Evolutionary conservation across 192 early-diverging fungal genomes (phyloP).

Genomic region (Pilobolus umbonatus): DNA sequence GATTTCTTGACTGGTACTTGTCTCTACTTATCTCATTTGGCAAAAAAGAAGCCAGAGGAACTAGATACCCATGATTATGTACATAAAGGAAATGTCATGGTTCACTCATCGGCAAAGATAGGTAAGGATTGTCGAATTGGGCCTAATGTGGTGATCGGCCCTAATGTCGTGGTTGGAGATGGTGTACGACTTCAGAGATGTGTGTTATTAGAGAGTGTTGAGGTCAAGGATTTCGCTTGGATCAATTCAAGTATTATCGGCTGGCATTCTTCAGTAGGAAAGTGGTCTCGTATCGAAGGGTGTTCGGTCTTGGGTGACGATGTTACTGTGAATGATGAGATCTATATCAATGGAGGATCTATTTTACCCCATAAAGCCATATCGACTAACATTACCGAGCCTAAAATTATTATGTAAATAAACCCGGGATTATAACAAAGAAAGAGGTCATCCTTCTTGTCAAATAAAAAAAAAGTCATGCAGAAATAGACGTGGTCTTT

Average conservation of each 20-base stretch:
- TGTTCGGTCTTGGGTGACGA: slow-evolving; percentile 96
- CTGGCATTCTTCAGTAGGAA: slow-evolving; percentile 92
- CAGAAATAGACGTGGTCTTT: too few species aligned
- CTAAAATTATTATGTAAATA: slow-evolving; percentile 91
- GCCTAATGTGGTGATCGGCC: slow-evolving; percentile 95
- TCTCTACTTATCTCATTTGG: slow-evolving; percentile 82
- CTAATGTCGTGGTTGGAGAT: slow-evolving; percentile 84
- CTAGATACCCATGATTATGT: slow-evolving; percentile 65
- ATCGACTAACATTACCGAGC: slow-evolving; percentile 81
- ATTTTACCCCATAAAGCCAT: slow-evolving; percentile 96
- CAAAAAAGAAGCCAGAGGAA: slow-evolving; percentile 68
- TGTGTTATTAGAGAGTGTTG: slow-evolving; percentile 80
- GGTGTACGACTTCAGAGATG: slow-evolving; percentile 89
- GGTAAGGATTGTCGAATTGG: slow-evolving; percentile 96
- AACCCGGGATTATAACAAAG: too few species aligned
- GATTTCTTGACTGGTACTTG: slow-evolving; percentile 95
- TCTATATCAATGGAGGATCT: slow-evolving; percentile 92
- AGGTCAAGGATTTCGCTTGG: slow-evolving; percentile 89
- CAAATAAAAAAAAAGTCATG: too few species aligned
- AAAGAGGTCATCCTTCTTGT: too few species aligned
- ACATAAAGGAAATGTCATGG: slow-evolving; percentile 84
- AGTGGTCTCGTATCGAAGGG: slow-evolving; percentile 93
- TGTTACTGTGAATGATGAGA: slow-evolving; percentile 89
- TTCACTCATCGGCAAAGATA: slow-evolving; percentile 87
- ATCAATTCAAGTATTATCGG: slow-evolving; percentile 88